Base-by-base conservation (phyloP, 1,139 yeast genomes). In the Blastobotrys proliferans region DNA sequence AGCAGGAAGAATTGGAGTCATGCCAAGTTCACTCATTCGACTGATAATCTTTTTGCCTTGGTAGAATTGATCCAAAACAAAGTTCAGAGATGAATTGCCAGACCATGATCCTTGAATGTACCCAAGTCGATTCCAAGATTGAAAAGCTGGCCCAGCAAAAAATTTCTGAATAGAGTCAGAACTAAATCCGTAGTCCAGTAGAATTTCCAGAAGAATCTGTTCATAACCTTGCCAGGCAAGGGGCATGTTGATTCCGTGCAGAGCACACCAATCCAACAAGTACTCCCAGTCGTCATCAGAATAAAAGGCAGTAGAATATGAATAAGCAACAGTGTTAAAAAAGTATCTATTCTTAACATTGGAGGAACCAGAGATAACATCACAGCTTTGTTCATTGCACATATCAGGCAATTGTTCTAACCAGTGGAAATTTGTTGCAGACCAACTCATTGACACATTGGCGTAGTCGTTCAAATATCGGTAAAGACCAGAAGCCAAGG, bases 51-150 rank as follows among this genome's bases (percentile, higher is more conserved):
- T 21, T 34, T 44, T 36, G 18, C 37, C 43, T n/a, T 46, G 34
- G 19, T 26, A 35, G 16, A 41, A 42, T 29, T 47, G 48, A n/a
- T 39, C 31, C 37, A 31, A 40, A 20, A 32, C 26, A 20, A 34
- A 35, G 16, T 27, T 32, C 13, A 45, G 36, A 22, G 28, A 42
- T 19, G 34, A 21, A 2, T 11, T 32, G n/a, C 43, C 51, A 29
- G 46, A 46, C 51, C 51, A 47, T 17, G 38, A 30, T 10, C 51
- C 51, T 38, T 48, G 51, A 29, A 48, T 40, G 21, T 48, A 46
- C 17, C 51, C 51, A 30, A 46, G 41, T 28, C 51, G 25, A 38
- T 48, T 48, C 50, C 50, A 48, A 9, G 51, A 42, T 19, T 30
- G 40, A 40, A 44, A 48, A 3, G 46, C 47, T n/a, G 45, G 44